These are phyloP conservation scores for Pseudogymnoascus sp. DNA, from an alignment of 2,329 filamentous ascomycete species.

Conservation along the genomic window DNA sequence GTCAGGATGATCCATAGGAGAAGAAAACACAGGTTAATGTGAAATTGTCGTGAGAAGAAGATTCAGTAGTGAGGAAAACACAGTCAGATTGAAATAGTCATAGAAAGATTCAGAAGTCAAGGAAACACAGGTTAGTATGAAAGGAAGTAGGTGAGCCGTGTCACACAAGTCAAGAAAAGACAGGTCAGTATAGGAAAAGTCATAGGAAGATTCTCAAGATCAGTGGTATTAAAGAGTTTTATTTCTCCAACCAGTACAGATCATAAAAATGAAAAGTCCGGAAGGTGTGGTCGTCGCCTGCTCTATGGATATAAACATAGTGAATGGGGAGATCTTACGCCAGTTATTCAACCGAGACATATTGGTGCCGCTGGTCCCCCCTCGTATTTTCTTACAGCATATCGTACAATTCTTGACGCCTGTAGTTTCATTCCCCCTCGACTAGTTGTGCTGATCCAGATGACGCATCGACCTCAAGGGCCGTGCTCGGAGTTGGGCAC, in stretches of 20 bases:
- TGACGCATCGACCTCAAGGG: not conserved
- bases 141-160: not conserved
- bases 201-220: not conserved
- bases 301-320: slow-evolving; percentile 1
- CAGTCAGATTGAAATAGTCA: not conserved
- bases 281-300: not conserved
- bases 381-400: not conserved
- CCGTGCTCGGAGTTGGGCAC: not conserved
- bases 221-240: not conserved
- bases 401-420: slow-evolving; percentile 3
- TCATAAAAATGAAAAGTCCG: not conserved
- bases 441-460: not conserved
- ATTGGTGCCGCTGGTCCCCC: not conserved
- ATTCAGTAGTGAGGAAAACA: not conserved
- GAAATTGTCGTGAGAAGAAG: not conserved
- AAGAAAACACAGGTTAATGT: not conserved
- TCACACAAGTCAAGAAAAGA: not conserved
- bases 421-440: not conserved
- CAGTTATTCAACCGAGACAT: not conserved
- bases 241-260: not conserved
- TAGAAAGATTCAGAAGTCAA: not conserved
- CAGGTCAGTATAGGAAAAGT: not conserved
- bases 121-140: not conserved
- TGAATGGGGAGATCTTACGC: not conserved
- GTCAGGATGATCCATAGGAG: too few species aligned